These are phyloP conservation scores for Telopea speciosissima DNA, from an alignment of 177 flowering plant genomes.

Conservation along the genomic window DNA sequence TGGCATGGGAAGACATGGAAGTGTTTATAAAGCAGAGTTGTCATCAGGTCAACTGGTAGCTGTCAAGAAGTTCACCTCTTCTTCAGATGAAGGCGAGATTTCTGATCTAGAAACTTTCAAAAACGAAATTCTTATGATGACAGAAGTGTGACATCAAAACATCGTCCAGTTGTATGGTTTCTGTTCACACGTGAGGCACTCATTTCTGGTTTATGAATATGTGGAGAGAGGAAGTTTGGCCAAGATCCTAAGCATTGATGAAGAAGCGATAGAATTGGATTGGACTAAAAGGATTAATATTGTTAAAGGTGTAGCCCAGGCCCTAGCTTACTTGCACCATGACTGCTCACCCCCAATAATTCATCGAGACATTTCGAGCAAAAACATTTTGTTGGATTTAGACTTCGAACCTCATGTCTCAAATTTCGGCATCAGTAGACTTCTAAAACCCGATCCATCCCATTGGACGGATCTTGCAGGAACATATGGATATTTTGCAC, in stretches of 20 bases:
- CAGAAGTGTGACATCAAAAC: too few species aligned
- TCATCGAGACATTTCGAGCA: not conserved
- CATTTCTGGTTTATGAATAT: too few species aligned
- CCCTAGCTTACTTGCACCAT: not conserved
- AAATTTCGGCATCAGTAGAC: not conserved
- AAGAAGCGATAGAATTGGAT: not conserved
- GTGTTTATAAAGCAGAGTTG: too few species aligned
- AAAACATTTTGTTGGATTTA: not conserved
- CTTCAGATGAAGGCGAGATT: not conserved
- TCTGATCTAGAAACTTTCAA: not conserved
- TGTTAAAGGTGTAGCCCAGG: too few species aligned
- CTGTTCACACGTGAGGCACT: too few species aligned
- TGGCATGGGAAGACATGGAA: too few species aligned
- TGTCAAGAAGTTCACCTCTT: too few species aligned
- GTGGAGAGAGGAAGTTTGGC: too few species aligned
- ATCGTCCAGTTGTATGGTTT: too few species aligned
- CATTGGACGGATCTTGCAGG: not conserved
- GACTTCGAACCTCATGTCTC: not conserved
- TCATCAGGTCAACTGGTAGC: too few species aligned
- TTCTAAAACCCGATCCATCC: not conserved
- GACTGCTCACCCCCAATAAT: not conserved
- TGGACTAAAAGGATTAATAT: not conserved
- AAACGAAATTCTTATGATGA: not conserved
- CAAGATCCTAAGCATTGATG: not conserved
- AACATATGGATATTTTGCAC: slow-evolving; percentile 1